Evolutionary conservation across 768 basidiomycete genomes (phyloP).

Genomic region (Paxillus rubicundulus): DNA sequence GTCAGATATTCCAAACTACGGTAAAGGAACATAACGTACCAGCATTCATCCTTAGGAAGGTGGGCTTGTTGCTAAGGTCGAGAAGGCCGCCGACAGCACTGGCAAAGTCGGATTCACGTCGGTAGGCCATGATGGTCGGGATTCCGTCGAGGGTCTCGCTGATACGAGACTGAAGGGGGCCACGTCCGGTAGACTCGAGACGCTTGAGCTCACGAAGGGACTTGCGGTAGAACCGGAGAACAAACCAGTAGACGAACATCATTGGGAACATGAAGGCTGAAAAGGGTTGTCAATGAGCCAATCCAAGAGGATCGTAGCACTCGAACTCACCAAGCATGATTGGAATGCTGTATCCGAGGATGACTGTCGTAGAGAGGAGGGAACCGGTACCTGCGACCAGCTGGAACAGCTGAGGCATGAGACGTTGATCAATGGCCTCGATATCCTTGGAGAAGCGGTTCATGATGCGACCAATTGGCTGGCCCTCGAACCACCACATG

Average conservation of each 20-base stretch:
- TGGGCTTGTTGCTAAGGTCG: conserved; percentile 27
- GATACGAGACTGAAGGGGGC: conserved; percentile 50
- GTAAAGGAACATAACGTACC: conserved; percentile 12
- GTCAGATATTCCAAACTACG: not conserved
- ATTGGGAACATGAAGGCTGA: conserved; percentile 24
- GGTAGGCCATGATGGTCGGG: conserved; percentile 48
- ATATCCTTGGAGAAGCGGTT: conserved; percentile 47
- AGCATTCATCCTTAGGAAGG: conserved; percentile 25
- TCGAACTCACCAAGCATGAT: conserved; percentile 37
- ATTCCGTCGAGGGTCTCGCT: conserved; percentile 49
- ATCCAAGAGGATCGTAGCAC: conserved; percentile 8
- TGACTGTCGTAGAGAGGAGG: conserved; percentile 21
- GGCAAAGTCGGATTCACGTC: conserved; percentile 28
- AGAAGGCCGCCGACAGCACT: conserved; percentile 20
- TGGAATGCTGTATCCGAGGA: conserved; percentile 25
- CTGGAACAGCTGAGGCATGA: conserved; percentile 32
- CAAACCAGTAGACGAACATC: conserved; percentile 38
- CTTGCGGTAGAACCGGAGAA: conserved; percentile 47
- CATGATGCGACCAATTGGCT: conserved; percentile 44
- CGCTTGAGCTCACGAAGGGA: conserved; percentile 47
- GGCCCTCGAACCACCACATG: conserved; percentile 31
- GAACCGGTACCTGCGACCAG: conserved; percentile 22
- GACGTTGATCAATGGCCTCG: conserved; percentile 39
- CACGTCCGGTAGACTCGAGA: conserved; percentile 43
- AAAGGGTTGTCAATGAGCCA: conserved; percentile 16